Percentiles rank a stretch among this genome's conserved stretches.
phyloP scores from a whole-genome alignment of 352 stramenopile genomes.

The Pythium angustatum region DNA sequence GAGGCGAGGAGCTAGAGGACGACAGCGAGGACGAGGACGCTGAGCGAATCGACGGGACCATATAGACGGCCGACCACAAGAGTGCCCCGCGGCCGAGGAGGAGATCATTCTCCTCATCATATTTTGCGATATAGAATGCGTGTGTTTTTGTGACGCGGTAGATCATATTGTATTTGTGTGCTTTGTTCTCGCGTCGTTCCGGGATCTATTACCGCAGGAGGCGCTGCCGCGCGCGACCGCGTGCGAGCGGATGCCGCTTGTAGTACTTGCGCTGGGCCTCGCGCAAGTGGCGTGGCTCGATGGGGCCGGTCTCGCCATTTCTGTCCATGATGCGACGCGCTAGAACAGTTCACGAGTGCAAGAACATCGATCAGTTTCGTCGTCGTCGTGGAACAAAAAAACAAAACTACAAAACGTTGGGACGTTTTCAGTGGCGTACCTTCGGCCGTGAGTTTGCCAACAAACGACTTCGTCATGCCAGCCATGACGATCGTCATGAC shows the following conservation, averaged over 20 bases:
- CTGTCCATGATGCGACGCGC: constrained; percentile 81
- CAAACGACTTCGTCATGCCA: constrained; percentile 86
- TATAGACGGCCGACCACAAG: too few relatives aligned
- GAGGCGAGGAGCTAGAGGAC: neutral
- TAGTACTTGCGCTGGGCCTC: constrained; percentile 87
- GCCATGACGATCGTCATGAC: constrained; percentile 89
- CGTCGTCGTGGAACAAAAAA: neutral
- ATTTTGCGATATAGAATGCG: constrained; percentile 31
- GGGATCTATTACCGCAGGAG: constrained; percentile 42
- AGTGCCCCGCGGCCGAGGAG: too few relatives aligned
- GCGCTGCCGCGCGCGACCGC: constrained; percentile 58
- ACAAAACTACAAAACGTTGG: too few relatives aligned
- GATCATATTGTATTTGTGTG: neutral
- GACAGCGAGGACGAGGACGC: constrained; percentile 11
- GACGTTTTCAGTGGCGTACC: constrained; percentile 37
- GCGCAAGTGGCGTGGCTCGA: constrained; percentile 70
- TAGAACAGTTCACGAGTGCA: constrained; percentile 22
- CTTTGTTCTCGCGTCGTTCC: neutral
- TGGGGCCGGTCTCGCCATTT: constrained; percentile 72
- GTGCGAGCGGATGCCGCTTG: constrained; percentile 62
- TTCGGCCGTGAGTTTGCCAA: constrained; percentile 78
- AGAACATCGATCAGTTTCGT: neutral
- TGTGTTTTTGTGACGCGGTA: neutral
- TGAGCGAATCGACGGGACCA: neutral
- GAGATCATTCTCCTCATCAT: too few relatives aligned